Base-by-base conservation (phyloP, 2,329 filamentous ascomycete species). In the Diaporthe destruens region DNA sequence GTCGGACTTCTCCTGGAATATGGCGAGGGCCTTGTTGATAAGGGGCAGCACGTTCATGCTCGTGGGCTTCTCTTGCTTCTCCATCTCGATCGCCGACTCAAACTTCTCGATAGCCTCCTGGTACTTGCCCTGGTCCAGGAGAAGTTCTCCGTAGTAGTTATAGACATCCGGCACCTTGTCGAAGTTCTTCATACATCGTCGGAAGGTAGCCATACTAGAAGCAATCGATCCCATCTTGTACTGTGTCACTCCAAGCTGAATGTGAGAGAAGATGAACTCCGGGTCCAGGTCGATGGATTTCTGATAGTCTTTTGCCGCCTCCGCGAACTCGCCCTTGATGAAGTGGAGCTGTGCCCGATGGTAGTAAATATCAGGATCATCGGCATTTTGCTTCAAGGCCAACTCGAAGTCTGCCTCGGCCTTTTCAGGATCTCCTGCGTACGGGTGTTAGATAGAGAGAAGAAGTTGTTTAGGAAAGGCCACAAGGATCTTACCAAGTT, bases 141-240 rank as follows among this genome's bases (percentile, higher is more conserved):
- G 89, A 71, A 99, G 89, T 86, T 99, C 96, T 79, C 96, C 96
- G 80, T 98, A 98, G 89, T 99, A 99, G 89, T 99, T 99, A 89
- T 98, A 99, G 53, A 98, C 96, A 80, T 99, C 96, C 7, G 96
- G 95, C 14, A 97, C 94, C 81, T 96, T 94, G 80, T 95, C 93
- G 81, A 99, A 99, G 85, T 98, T 98, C 92, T 98, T 99, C 83
- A 98, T 95, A 84, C 95, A 98, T 75, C 95, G 90, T 78, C 96
- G 91, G 91, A 99, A 98, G 7, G 96, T 99, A 47, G 96, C 96
- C 95, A 98, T 98, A 59, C 95, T 98, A 11, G 95, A 98, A 9
- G 96, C 96, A 72, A 99, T 93, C 39, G 94, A 98, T 77, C 96
- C 96, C 93, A 98, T 97, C 91, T 99, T 99, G 88, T 99, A 99